Evolutionary conservation across 208 protist species (phyloP).

Genomic region (Acanthamoeba royreba): DNA sequence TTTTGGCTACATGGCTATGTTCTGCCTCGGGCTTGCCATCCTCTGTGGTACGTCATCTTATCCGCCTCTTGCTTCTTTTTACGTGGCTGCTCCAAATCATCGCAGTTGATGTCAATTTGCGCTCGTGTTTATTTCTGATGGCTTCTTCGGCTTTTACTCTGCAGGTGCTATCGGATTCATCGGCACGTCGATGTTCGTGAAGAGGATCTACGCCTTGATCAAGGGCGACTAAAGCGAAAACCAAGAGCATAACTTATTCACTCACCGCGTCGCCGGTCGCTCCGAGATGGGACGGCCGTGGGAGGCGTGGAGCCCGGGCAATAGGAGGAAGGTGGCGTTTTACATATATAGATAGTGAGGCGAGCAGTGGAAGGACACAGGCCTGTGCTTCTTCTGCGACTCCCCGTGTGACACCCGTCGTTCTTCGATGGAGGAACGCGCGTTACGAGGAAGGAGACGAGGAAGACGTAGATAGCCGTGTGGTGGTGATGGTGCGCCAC

Average conservation of each 20-base stretch:
- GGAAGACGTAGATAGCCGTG: not conserved
- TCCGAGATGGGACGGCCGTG: not conserved
- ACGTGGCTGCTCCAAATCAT: not conserved
- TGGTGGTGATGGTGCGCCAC: too few relatives aligned
- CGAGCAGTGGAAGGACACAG: too few relatives aligned
- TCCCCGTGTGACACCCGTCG: too few relatives aligned
- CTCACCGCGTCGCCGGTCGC: not conserved
- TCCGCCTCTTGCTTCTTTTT: slow-evolving; percentile 21
- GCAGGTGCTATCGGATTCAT: slow-evolving; percentile 72
- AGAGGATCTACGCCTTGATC: slow-evolving; percentile 73
- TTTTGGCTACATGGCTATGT: slow-evolving; percentile 84
- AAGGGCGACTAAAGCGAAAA: slow-evolving; percentile 74
- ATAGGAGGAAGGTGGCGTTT: too few relatives aligned
- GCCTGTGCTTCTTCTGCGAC: too few relatives aligned
- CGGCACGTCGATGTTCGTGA: slow-evolving; percentile 70
- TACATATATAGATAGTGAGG: too few relatives aligned
- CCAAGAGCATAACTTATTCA: not conserved
- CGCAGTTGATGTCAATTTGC: not conserved
- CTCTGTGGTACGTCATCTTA: slow-evolving; percentile 70
- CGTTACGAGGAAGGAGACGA: not conserved
- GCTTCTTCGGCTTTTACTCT: not conserved
- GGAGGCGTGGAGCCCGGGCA: not conserved
- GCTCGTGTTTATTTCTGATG: not conserved
- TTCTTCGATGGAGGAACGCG: not conserved
- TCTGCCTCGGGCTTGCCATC: slow-evolving; percentile 75